Conservation (phyloP, 2,329 filamentous ascomycete species). For the Clarireedia monteithiana region DNA sequence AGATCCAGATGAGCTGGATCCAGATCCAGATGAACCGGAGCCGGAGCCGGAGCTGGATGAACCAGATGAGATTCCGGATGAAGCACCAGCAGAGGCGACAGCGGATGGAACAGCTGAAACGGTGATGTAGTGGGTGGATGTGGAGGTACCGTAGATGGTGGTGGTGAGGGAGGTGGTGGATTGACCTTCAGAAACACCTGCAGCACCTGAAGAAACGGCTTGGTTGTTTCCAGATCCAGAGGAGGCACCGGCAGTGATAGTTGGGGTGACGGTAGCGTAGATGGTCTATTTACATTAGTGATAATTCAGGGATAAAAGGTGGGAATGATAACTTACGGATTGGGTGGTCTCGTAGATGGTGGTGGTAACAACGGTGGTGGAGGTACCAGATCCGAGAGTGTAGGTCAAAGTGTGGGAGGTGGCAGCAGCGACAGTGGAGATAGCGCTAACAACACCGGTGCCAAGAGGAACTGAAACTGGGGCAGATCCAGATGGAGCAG, state of each 20-base stretch:
- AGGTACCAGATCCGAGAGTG: conserved; percentile 33
- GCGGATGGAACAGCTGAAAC: conserved; percentile 4
- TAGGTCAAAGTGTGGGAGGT: conserved; percentile 30
- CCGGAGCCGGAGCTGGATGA: neutral
- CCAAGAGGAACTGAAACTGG: conserved; percentile 8
- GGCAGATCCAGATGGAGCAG: neutral
- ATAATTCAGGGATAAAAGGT: too few relatives aligned
- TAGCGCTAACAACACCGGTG: conserved; percentile 8
- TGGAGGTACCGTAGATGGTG: conserved; percentile 14
- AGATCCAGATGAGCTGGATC: neutral
- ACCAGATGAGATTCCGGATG: conserved; percentile 3
- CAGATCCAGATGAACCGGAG: neutral
- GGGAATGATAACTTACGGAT: neutral
- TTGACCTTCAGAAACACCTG: neutral
- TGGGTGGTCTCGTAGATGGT: conserved; percentile 35
- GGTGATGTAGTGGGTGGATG: conserved; percentile 20
- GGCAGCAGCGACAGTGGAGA: neutral
- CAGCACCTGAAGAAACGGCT: conserved; percentile 1
- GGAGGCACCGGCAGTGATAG: neutral
- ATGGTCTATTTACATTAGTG: conserved; percentile 8
- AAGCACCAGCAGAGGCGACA: conserved; percentile 2
- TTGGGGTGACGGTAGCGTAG: conserved; percentile 18
- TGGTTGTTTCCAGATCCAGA: neutral
- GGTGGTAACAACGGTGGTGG: conserved; percentile 37
- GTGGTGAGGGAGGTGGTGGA: conserved; percentile 11